These are phyloP conservation scores for Malus hybrid DNA, from an alignment of 331 rosid genomes.

Conservation along the genomic window DNA sequence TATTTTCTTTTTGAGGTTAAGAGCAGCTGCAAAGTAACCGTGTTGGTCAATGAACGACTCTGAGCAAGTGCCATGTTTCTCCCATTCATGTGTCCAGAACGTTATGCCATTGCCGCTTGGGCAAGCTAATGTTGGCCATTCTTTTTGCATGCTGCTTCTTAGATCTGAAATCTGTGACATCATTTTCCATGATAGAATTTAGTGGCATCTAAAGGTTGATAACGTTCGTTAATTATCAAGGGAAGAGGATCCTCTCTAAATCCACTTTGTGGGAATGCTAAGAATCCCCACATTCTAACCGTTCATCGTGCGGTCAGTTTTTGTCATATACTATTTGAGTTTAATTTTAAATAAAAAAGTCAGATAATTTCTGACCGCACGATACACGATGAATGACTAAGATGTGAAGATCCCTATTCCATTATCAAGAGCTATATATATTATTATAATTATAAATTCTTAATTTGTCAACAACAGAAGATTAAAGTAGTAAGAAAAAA, in stretches of 20 bases:
- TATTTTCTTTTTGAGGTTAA: conserved; percentile 42
- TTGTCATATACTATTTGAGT: too few relatives aligned
- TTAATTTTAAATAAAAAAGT: too few relatives aligned
- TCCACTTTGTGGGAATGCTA: too few relatives aligned
- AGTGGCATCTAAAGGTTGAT: neutral
- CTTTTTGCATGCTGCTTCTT: conserved; percentile 32
- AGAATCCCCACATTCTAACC: too few relatives aligned
- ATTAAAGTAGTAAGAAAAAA: neutral
- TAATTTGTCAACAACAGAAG: neutral
- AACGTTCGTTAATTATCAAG: neutral
- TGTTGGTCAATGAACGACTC: conserved; percentile 68
- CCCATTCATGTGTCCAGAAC: conserved; percentile 90
- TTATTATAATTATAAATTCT: too few relatives aligned
- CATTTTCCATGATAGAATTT: neutral
- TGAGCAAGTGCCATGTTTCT: conserved; percentile 86
- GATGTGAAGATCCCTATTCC: too few relatives aligned
- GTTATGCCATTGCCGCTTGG: conserved; percentile 55
- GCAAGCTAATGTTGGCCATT: conserved; percentile 89
- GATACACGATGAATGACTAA: too few relatives aligned
- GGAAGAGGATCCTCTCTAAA: too few relatives aligned
- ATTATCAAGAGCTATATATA: too few relatives aligned
- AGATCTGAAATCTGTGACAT: conserved; percentile 31
- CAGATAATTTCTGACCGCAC: too few relatives aligned
- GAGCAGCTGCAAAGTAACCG: conserved; percentile 58
- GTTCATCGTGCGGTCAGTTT: too few relatives aligned